Evolutionary conservation across 2,329 filamentous ascomycete genomes (phyloP).

Genomic region (Didymella pinodella): DNA sequence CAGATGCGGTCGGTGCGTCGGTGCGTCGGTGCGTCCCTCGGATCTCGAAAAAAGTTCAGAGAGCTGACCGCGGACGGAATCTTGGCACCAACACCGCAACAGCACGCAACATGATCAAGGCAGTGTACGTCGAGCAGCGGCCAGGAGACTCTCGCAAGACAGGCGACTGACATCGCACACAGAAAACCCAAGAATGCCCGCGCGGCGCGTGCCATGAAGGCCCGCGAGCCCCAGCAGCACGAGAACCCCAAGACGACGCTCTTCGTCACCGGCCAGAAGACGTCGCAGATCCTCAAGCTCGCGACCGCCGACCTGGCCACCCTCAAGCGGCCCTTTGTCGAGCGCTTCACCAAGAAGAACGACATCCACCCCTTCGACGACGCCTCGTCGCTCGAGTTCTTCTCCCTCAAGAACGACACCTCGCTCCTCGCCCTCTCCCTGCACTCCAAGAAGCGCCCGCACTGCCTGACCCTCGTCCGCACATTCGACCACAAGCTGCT

Average conservation of each 20-base stretch:
- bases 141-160: accelerated
- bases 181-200: constrained; percentile 81
- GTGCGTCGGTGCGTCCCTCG: constrained; percentile 8
- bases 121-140: constrained; percentile 33
- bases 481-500: constrained; percentile 87
- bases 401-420: constrained; percentile 95
- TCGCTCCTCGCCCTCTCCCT: constrained; percentile 83
- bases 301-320: constrained; percentile 85
- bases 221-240: constrained; percentile 84
- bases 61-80: background rate
- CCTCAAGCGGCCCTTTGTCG: constrained; percentile 81
- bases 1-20: constrained; percentile 16
- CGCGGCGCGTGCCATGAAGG: constrained; percentile 93
- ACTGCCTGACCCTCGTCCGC: constrained; percentile 82
- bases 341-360: constrained; percentile 98
- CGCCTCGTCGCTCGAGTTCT: constrained; percentile 86
- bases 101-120: constrained; percentile 40
- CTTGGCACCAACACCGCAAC: constrained; percentile 12
- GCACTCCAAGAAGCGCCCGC: constrained; percentile 93
- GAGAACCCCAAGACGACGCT: constrained; percentile 92
- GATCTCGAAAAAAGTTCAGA: constrained; percentile 16
- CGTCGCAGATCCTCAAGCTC: constrained; percentile 82
- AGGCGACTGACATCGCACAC: constrained; percentile 11
- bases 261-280: constrained; percentile 86
- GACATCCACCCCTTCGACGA: constrained; percentile 94